Conservation (phyloP, 177 flowering plant genomes). For the Telopea speciosissima region DNA sequence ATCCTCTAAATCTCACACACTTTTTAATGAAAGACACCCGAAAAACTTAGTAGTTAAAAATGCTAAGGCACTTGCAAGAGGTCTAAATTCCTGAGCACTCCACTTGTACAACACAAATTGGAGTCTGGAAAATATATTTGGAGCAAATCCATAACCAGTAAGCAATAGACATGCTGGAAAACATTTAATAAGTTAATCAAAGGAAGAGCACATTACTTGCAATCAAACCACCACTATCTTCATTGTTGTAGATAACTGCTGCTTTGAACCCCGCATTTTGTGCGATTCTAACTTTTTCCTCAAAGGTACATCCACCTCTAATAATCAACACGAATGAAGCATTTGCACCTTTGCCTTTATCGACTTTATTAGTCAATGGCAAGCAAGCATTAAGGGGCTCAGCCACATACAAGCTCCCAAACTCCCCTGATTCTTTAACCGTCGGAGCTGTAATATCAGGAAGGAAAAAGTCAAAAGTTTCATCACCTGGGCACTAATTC, state of each 20-base stretch:
- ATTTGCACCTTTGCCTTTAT: slow-evolving; percentile 12
- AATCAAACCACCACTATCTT: slow-evolving; percentile 50
- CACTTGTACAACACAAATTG: too few species aligned
- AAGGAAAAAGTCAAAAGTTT: neutral
- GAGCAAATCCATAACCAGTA: too few species aligned
- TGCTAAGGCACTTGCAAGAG: too few species aligned
- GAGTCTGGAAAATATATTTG: too few species aligned
- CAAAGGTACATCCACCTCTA: slow-evolving; percentile 91
- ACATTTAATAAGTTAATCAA: neutral
- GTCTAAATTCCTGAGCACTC: too few species aligned
- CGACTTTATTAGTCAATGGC: slow-evolving; percentile 39
- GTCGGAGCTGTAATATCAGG: slow-evolving; percentile 58
- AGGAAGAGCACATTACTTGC: slow-evolving; percentile 46
- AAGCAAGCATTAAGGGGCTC: slow-evolving; percentile 86
- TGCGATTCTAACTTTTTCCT: slow-evolving; percentile 80
- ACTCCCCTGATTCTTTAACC: slow-evolving; percentile 53
- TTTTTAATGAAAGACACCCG: too few species aligned
- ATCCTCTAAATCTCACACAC: too few species aligned
- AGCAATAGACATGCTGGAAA: too few species aligned
- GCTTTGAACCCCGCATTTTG: slow-evolving; percentile 84
- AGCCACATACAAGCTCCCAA: slow-evolving; percentile 62
- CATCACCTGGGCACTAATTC: neutral
- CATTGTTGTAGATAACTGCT: slow-evolving; percentile 72
- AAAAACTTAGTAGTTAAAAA: too few species aligned
- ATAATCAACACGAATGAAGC: slow-evolving; percentile 61